Evolutionary conservation across 129 eudicot genomes (phyloP).

Genomic region (Arctium lappa): DNA sequence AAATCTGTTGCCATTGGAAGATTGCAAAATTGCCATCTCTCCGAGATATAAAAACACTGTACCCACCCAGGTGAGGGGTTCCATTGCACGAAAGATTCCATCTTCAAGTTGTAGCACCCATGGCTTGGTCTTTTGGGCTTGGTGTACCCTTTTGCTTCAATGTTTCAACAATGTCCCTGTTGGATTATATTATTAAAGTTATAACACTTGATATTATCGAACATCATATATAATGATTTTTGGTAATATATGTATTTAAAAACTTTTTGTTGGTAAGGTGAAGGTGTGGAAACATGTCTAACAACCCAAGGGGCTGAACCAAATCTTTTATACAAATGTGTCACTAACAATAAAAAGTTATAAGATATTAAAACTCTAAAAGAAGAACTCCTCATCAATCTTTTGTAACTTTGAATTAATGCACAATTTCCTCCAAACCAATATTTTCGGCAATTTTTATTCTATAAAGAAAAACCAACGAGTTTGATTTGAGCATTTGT

Average conservation of each 20-base stretch:
- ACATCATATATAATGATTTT: neutral
- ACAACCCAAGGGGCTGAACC: neutral
- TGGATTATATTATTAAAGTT: neutral
- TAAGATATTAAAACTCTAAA: no score
- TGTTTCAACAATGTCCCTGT: neutral
- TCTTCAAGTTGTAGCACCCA: slow-evolving; percentile 36
- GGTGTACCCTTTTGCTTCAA: slow-evolving; percentile 57
- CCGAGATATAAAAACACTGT: neutral
- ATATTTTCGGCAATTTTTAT: no score
- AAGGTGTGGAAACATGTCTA: no score
- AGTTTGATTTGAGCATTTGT: no score
- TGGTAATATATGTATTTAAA: no score
- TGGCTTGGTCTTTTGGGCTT: slow-evolving; percentile 58
- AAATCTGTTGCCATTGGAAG: neutral
- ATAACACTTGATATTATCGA: neutral
- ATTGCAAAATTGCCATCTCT: neutral
- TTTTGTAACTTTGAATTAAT: no score
- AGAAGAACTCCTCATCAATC: no score
- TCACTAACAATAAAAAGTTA: no score
- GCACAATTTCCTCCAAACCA: no score
- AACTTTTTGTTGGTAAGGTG: no score
- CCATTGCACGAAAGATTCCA: neutral
- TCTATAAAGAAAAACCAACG: no score
- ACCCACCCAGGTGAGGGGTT: neutral
- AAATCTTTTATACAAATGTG: neutral